Evolutionary conservation across 768 basidiomycete genomes (phyloP), one percentile per base, ranked within the genome.

Genomic region (Lactarius sanguifluus): DNA sequence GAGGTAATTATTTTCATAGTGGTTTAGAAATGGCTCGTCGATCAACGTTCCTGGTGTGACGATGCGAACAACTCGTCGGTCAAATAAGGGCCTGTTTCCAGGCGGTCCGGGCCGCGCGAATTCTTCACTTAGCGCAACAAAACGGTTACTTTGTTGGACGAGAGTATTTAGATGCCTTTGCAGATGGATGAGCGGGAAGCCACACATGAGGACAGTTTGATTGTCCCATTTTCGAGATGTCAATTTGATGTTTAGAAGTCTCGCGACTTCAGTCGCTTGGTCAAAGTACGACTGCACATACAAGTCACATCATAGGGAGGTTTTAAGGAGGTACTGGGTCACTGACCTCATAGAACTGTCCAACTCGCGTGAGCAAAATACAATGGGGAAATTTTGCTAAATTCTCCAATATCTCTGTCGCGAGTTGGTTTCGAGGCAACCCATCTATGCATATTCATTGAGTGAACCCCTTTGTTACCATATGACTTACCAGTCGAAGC

Each of bases 51-150:
- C 96, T 6, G 96, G 95, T 4, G 96, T 96, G 69, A 97, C 85
- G 61, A 97, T 85, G 47, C 96, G 87, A 54, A 85, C 86, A 32
- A 98, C 92, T 25, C 90, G 87, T 75, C 96, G 81, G 47, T 92
- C 88, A 68, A 92, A 92, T 52, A 80, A 79, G 40, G 82, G 83
- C 70, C 85, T 87, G 54, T 79, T 77, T 12, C 86, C 86, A 1
- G 76, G 62, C 2, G 75, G 71, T 9, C 78, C 75, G 58, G 78
- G 76, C 7, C 80, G 81, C 57, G 84, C 86, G 75, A 92, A 95
- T 75, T 98, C 96, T 76, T 98, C 96, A 73, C 96, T 96, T 77
- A 97, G 81, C 38, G 96, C 95, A 15, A 97, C 94, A 71, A 91
- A 94, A 28, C 87, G 87, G 57, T 86, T 87, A 68, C 93, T 83